Conservation (phyloP, 2,329 filamentous ascomycete genomes). For the Claviceps capensis region DNA sequence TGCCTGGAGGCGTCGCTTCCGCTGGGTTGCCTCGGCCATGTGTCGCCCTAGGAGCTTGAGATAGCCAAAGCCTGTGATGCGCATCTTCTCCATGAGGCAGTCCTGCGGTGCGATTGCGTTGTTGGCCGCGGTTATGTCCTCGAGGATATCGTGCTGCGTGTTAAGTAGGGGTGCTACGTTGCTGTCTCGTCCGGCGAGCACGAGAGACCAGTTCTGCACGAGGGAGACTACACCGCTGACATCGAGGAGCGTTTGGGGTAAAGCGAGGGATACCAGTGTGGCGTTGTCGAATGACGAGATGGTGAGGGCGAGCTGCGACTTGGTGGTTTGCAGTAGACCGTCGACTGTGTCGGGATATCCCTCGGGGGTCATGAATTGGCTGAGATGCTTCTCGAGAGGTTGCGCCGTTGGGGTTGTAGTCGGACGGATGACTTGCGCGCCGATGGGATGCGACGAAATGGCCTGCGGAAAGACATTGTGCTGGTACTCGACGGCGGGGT, state of each 20-base stretch:
- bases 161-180: conserved; percentile 25
- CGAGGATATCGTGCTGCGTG: conserved; percentile 22
- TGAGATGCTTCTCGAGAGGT: background rate
- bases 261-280: conserved; percentile 32
- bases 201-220: conserved; percentile 30
- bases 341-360: conserved; percentile 13
- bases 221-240: conserved; percentile 28
- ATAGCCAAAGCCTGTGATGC: conserved; percentile 24
- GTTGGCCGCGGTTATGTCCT: background rate
- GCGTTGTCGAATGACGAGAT: conserved; percentile 34
- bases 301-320: conserved; percentile 32
- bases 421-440: conserved; percentile 19
- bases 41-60: conserved; percentile 10
- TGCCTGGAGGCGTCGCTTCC: background rate
- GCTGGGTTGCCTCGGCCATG: conserved; percentile 1
- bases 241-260: conserved; percentile 35
- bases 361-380: conserved; percentile 1
- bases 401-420: conserved; percentile 7
- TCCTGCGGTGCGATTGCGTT: background rate
- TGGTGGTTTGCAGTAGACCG: conserved; percentile 27
- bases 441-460: conserved; percentile 28
- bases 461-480: conserved; percentile 21
- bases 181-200: conserved; percentile 27
- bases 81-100: conserved; percentile 4
- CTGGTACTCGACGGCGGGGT: conserved; percentile 28